These are phyloP conservation scores for Aureobasidium melanogenum DNA, from an alignment of 2,329 filamentous ascomycete species.

Conservation along the genomic window DNA sequence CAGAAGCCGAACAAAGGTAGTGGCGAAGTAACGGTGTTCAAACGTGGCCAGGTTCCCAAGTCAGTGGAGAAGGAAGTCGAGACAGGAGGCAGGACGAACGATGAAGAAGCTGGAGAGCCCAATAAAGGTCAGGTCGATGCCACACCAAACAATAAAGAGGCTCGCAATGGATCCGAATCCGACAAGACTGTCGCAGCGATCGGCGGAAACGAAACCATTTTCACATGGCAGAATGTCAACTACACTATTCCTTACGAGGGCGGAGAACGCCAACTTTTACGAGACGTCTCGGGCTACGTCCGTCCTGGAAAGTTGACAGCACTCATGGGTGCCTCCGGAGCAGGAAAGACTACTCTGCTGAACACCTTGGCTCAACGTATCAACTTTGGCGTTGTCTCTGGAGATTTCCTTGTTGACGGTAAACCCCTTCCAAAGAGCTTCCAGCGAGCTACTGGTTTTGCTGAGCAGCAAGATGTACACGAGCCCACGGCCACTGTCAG, in stretches of 20 bases:
- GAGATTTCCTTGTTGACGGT: constrained; percentile 56
- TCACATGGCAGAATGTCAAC: constrained; percentile 45
- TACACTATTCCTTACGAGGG: constrained; percentile 41
- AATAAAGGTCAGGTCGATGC: background rate
- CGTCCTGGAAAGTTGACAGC: constrained; percentile 42
- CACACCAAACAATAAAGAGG: constrained; percentile 16
- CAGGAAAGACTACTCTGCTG: constrained; percentile 77
- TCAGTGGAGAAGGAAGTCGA: constrained; percentile 28
- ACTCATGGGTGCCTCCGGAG: constrained; percentile 50
- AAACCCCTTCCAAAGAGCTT: constrained; percentile 45
- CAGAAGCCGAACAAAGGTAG: constrained; percentile 50
- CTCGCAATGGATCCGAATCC: constrained; percentile 18
- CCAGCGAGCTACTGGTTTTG: constrained; percentile 56
- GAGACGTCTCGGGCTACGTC: constrained; percentile 41
- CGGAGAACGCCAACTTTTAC: constrained; percentile 37
- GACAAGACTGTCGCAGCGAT: constrained; percentile 42
- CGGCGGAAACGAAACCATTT: constrained; percentile 33
- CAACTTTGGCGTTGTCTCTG: constrained; percentile 55
- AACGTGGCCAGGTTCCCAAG: constrained; percentile 23
- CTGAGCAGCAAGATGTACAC: constrained; percentile 58
- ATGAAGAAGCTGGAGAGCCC: constrained; percentile 42
- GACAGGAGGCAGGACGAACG: constrained; percentile 33
- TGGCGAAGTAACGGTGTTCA: constrained; percentile 44
- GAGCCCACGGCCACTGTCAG: constrained; percentile 54
- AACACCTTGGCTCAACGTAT: constrained; percentile 63